Percentiles rank a stretch among this genome's conserved stretches.
Evolutionary conservation across 2,329 filamentous ascomycete genomes (phyloP).

Genomic region (Rhytidhysteron rufulum): DNA sequence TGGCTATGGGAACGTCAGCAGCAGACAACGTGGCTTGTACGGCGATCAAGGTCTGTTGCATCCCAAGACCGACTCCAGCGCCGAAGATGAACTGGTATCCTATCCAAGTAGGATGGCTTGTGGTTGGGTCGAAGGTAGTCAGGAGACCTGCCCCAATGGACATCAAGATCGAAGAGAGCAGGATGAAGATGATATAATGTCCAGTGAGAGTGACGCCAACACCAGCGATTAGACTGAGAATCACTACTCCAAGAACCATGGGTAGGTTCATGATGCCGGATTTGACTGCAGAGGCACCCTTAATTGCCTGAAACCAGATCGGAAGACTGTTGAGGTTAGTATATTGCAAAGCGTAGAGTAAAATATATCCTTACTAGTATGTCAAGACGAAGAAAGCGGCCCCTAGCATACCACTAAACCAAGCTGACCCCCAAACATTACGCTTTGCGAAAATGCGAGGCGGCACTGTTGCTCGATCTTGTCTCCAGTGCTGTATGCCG

Average conservation of each 20-base stretch:
- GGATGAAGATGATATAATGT: constrained; percentile 38
- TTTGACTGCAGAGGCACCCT: constrained; percentile 22
- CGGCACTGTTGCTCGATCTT: constrained; percentile 5
- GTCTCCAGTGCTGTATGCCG: constrained; percentile 5
- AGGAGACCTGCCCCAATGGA: too few relatives aligned
- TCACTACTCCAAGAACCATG: constrained; percentile 29
- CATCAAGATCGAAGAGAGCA: too few relatives aligned
- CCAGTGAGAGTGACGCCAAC: constrained; percentile 26
- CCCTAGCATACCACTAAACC: constrained; percentile 22
- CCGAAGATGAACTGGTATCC: too few relatives aligned
- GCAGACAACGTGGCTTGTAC: too few relatives aligned
- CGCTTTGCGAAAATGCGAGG: constrained; percentile 19
- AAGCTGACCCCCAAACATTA: constrained; percentile 22
- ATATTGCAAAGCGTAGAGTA: constrained; percentile 5
- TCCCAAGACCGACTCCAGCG: too few relatives aligned
- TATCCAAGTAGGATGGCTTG: too few relatives aligned
- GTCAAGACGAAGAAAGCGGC: constrained; percentile 1
- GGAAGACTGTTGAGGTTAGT: constrained; percentile 2
- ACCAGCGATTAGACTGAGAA: constrained; percentile 29
- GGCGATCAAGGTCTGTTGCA: too few relatives aligned
- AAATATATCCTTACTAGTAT: too few relatives aligned
- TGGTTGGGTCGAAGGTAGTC: too few relatives aligned
- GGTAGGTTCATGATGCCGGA: constrained; percentile 34
- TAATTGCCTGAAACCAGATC: constrained; percentile 32
- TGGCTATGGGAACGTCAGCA: too few relatives aligned